Evolutionary conservation across 2,329 filamentous ascomycete genomes (phyloP), one percentile per base, ranked within the genome.

Genomic region (Plenodomus lindquistii): DNA sequence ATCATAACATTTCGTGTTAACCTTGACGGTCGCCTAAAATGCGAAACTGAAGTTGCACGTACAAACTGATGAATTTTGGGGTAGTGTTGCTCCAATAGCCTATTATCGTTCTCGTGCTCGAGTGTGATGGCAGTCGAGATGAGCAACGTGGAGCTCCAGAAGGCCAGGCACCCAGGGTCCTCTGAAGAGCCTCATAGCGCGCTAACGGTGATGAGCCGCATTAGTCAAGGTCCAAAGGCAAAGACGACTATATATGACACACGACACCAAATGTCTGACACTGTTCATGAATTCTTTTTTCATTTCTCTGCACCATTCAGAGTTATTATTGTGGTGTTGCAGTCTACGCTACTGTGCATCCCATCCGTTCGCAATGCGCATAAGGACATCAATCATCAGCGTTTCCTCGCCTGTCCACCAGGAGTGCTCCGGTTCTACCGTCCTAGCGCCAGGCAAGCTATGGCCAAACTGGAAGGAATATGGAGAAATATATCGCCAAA

Each of bases 261-360:
- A 31, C 4, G 15, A 7, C 9, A 11, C 11, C 9, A 13, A 15
- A 31, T 8, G 11, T 8, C 6, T 15, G 18, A n/a, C 15, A n/a
- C 19, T 53, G 37, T 41, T 44, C 43, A 55, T 47, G 24, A 54
- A 58, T 55, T 65, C 54, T 66, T 65, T 64, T 59, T 46, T 67
- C 48, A 48, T 62, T 60, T 54, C 55, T 59, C 52, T 62, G 59
- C 57, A 64, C 61, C 63, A 65, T 60, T 55, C 59, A 62, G 54
- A 65, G 53, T 65, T 54, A 60, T 65, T 64, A 63, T 62, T 47
- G 55, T 63, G 62, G 61, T 63, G 55, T 56, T 63, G 48, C 60
- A 66, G 61, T 67, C 60, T 67, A 65, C 57, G 59, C 60, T 59
- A 50, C 59, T 56, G 46, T 57, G 50, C 48, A 55, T 55, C 46